Evolutionary conservation across 371 early-diverging fungal genomes (phyloP).

Genomic region (Phascolomyces articulosus): DNA sequence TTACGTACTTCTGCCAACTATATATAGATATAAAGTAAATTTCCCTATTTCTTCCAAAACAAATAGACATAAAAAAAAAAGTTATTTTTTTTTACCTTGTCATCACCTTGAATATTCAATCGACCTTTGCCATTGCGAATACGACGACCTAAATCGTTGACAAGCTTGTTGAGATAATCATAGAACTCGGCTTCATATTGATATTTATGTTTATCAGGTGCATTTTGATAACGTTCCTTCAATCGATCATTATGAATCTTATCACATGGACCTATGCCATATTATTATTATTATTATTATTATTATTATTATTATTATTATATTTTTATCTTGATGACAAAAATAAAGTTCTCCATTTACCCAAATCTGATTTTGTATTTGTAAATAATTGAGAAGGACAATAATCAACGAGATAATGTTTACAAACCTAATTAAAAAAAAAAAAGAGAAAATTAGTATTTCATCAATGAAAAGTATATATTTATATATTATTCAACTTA

Average conservation of each 20-base stretch:
- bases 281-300: background rate
- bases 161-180: slow-evolving; percentile 70
- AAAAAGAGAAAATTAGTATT: background rate
- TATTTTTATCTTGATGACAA: too few relatives aligned
- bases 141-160: slow-evolving; percentile 74
- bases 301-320: too few relatives aligned
- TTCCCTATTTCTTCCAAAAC: background rate
- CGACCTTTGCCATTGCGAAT: slow-evolving; percentile 79
- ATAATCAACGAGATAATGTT: slow-evolving; percentile 83
- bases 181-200: slow-evolving; percentile 82
- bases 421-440: slow-evolving; percentile 69
- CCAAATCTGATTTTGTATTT: slow-evolving; percentile 88
- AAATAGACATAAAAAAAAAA: background rate
- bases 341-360: slow-evolving; percentile 32
- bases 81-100: slow-evolving; percentile 49
- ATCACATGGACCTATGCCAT: slow-evolving; percentile 61
- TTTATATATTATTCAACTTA: slow-evolving; percentile 24
- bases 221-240: slow-evolving; percentile 73
- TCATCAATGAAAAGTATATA: background rate
- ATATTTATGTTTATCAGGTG: slow-evolving; percentile 65
- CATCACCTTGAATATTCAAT: slow-evolving; percentile 74
- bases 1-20: slow-evolving; percentile 67
- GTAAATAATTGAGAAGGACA: slow-evolving; percentile 87
- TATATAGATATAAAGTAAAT: too few relatives aligned
- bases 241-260: slow-evolving; percentile 85